These are phyloP conservation scores for Paramyrothecium sp. DNA, from an alignment of 2,329 filamentous ascomycete genomes.

Conservation along the genomic window DNA sequence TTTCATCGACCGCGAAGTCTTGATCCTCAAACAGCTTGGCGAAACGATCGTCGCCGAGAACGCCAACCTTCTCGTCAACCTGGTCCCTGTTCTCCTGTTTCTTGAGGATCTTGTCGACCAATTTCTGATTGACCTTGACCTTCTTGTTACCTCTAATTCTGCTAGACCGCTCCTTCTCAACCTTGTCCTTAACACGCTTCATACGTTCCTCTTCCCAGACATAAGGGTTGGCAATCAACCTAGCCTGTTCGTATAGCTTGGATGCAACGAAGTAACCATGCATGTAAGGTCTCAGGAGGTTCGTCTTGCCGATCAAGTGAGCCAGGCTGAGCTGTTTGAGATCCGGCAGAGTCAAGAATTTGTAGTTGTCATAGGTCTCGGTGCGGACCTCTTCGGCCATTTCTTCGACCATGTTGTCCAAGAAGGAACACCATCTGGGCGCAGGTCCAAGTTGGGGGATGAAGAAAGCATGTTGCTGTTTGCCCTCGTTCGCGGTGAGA, in stretches of 20 bases:
- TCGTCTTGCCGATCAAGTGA: conserved; percentile 87
- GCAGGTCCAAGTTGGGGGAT: conserved; percentile 91
- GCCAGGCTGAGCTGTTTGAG: conserved; percentile 81
- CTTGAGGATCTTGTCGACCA: conserved; percentile 72
- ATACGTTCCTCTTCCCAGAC: conserved; percentile 89
- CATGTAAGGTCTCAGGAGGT: conserved; percentile 92
- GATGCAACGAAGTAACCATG: conserved; percentile 98
- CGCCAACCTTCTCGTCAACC: conserved; percentile 58
- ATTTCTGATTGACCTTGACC: conserved; percentile 89
- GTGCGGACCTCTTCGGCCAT: conserved; percentile 83
- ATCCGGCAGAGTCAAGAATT: conserved; percentile 89
- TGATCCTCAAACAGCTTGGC: conserved; percentile 86
- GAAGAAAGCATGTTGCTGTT: conserved; percentile 93
- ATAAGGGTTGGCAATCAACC: conserved; percentile 90
- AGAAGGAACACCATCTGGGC: conserved; percentile 92
- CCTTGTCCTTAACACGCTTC: conserved; percentile 90
- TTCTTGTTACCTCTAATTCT: conserved; percentile 94
- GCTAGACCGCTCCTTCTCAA: conserved; percentile 94
- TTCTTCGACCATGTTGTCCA: conserved; percentile 97
- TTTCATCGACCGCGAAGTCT: conserved; percentile 90
- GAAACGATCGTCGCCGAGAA: conserved; percentile 87
- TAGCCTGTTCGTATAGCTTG: conserved; percentile 91
- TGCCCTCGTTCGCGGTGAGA: conserved; percentile 92
- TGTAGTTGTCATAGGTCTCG: conserved; percentile 97
- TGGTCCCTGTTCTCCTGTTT: conserved; percentile 59